Conservation (phyloP, 2,329 filamentous ascomycete genomes). For the Colletotrichum sojae region DNA sequence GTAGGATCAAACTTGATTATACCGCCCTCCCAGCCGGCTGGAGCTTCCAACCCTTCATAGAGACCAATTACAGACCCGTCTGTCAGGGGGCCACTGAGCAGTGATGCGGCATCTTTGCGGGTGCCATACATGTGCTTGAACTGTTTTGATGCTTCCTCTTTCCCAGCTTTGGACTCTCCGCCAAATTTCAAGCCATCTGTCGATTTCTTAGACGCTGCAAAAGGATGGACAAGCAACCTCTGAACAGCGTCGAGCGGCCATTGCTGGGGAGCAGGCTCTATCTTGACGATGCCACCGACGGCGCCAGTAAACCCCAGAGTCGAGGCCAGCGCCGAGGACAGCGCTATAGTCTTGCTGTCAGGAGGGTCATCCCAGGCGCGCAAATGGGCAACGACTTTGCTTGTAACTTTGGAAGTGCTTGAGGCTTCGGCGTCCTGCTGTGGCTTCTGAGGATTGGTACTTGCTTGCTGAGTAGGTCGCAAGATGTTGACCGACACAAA, state of each 20-base stretch:
- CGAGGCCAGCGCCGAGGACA: conserved; percentile 84
- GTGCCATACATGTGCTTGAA: conserved; percentile 80
- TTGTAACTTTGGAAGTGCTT: conserved; percentile 65
- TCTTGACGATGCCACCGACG: conserved; percentile 87
- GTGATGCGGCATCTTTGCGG: conserved; percentile 38
- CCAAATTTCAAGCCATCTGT: conserved; percentile 85
- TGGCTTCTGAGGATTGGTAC: conserved; percentile 66
- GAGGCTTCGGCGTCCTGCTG: conserved; percentile 76
- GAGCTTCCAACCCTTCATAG: conserved; percentile 67
- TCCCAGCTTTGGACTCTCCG: conserved; percentile 86
- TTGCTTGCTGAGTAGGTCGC: conserved; percentile 28
- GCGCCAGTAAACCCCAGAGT: conserved; percentile 80
- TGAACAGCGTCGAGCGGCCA: conserved; percentile 76
- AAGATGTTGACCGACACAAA: conserved; percentile 75
- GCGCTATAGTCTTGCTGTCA: conserved; percentile 81
- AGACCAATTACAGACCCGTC: conserved; percentile 84
- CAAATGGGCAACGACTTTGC: conserved; percentile 82
- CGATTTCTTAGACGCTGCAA: conserved; percentile 71
- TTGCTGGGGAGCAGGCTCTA: conserved; percentile 85
- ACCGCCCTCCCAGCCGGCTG: conserved; percentile 84
- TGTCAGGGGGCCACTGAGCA: conserved; percentile 88
- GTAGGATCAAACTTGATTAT: conserved; percentile 83
- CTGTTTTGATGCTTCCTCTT: conserved; percentile 80
- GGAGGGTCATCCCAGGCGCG: conserved; percentile 89
- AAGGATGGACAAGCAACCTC: conserved; percentile 85